phyloP scores from a whole-genome alignment of 257 asterid genomes.

The Knoxia roxburghii region DNA sequence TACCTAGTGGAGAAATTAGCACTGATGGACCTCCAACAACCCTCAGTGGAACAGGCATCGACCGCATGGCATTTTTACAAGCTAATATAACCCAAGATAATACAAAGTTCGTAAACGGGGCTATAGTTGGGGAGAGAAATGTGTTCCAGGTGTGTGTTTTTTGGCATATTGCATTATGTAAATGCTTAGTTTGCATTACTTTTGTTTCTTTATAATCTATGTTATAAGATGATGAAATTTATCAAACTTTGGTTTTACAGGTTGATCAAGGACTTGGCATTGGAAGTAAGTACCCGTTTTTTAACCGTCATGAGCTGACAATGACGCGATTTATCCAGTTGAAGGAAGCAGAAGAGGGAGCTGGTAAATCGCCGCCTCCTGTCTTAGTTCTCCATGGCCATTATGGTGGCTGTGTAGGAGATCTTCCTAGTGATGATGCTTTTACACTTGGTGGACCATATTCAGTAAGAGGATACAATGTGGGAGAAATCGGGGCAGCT shows the following conservation, averaged over 20 bases:
- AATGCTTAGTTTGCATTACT: no score
- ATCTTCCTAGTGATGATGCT: slow-evolving; percentile 96
- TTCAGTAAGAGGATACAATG: slow-evolving; percentile 90
- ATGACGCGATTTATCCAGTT: slow-evolving; percentile 66
- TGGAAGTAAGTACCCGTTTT: slow-evolving; percentile 79
- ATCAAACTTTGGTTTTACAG: slow-evolving; percentile 33
- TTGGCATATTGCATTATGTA: background rate
- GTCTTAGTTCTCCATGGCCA: slow-evolving; percentile 91
- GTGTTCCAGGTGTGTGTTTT: slow-evolving; percentile 78
- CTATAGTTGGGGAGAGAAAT: slow-evolving; percentile 92
- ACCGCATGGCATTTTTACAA: slow-evolving; percentile 84
- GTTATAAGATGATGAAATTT: background rate
- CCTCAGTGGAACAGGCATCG: slow-evolving; percentile 96
- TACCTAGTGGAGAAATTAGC: slow-evolving; percentile 96
- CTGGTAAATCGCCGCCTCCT: slow-evolving; percentile 86
- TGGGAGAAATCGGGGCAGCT: slow-evolving; percentile 99
- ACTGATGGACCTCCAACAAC: slow-evolving; percentile 99
- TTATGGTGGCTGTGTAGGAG: slow-evolving; percentile 97
- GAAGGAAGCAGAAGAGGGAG: slow-evolving; percentile 90
- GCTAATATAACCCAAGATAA: slow-evolving; percentile 95
- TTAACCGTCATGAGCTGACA: slow-evolving; percentile 91
- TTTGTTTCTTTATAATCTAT: slow-evolving; percentile 1
- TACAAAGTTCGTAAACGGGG: slow-evolving; percentile 84
- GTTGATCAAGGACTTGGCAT: slow-evolving; percentile 93
- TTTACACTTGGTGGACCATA: slow-evolving; percentile 97